A percentile compares a stretch with the other conserved stretches of the same genome.
Conservation (phyloP, 345 rosid species). For the Syzygium jambos region DNA sequence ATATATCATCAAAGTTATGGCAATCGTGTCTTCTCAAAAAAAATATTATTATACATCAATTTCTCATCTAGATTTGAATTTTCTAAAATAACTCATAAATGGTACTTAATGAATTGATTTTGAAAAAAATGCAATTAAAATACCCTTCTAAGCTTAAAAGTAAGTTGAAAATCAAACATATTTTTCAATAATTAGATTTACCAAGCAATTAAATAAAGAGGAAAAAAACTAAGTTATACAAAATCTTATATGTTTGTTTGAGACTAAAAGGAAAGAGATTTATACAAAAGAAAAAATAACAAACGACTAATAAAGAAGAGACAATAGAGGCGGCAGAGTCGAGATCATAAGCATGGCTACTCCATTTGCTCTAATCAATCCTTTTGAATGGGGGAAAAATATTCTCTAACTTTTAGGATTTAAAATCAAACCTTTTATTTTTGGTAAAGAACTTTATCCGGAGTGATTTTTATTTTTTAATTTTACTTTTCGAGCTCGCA, state of each 20-base stretch:
- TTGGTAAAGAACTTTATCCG: background rate
- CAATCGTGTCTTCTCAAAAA: rapidly evolving
- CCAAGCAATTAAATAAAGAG: background rate
- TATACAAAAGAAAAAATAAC: background rate
- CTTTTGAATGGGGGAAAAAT: background rate
- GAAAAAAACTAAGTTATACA: background rate
- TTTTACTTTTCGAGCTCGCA: background rate
- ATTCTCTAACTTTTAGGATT: background rate
- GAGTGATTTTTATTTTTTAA: background rate
- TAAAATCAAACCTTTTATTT: background rate
- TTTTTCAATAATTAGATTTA: background rate
- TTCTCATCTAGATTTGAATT: background rate
- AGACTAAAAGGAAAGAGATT: background rate
- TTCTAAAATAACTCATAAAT: background rate
- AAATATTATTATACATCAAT: background rate
- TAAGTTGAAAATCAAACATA: background rate
- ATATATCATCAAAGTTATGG: background rate
- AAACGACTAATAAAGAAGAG: background rate
- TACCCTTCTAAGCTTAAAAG: background rate
- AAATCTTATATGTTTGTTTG: background rate
- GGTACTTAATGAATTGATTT: background rate
- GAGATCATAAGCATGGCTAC: background rate
- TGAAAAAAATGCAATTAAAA: background rate
- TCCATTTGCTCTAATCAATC: background rate
- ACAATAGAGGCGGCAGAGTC: background rate